These are phyloP conservation scores for Tephrocybe rancida DNA, from an alignment of 768 basidiomycete genomes.

Conservation along the genomic window DNA sequence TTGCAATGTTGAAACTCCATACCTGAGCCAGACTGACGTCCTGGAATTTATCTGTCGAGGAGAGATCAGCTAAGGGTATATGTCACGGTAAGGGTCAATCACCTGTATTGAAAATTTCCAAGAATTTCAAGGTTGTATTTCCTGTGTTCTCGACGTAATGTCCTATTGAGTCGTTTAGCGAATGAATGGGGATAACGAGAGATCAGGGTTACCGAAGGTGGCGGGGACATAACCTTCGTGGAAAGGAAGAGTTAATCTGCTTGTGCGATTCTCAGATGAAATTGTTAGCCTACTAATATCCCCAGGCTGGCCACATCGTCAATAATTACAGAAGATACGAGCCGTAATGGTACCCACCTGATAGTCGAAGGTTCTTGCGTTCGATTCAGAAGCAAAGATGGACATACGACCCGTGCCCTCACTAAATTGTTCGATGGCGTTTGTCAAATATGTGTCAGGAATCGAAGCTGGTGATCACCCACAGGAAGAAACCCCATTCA, in stretches of 20 bases:
- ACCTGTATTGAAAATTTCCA: slow-evolving; percentile 51
- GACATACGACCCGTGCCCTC: slow-evolving; percentile 58
- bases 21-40: slow-evolving; percentile 51
- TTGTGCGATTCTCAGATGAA: neutral
- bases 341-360: slow-evolving; percentile 32
- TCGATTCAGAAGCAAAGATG: slow-evolving; percentile 53
- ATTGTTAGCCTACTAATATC: slow-evolving; percentile 48
- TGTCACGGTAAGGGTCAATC: slow-evolving; percentile 5
- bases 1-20: slow-evolving; percentile 2
- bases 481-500: slow-evolving; percentile 67
- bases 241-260: slow-evolving; percentile 7
- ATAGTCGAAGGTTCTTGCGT: slow-evolving; percentile 62
- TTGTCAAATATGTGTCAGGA: neutral
- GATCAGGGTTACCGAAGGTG: slow-evolving; percentile 43
- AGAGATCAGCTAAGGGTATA: neutral
- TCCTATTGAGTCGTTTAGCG: slow-evolving; percentile 26
- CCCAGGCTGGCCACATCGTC: slow-evolving; percentile 39
- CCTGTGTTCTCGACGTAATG: slow-evolving; percentile 60
- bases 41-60: slow-evolving; percentile 31
- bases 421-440: slow-evolving; percentile 29
- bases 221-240: slow-evolving; percentile 57
- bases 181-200: neutral
- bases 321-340: neutral
- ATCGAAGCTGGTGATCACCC: slow-evolving; percentile 17
- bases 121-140: slow-evolving; percentile 47